phyloP scores from a whole-genome alignment of 2,329 filamentous ascomycete species.

The Diaporthe sp. region DNA sequence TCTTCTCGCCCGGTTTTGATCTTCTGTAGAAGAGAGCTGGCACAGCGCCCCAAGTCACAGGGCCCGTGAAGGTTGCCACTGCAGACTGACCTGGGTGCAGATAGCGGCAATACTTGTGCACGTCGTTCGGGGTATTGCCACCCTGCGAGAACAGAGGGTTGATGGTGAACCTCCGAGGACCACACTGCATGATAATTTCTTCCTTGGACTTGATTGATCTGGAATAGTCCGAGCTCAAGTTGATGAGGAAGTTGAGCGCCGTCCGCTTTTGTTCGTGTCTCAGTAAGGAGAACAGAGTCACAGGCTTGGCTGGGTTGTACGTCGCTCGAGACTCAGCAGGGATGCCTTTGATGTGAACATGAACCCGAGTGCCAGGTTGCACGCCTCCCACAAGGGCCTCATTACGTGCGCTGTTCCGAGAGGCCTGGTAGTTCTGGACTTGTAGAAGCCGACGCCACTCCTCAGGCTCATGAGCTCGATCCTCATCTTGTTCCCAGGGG shows the following conservation, averaged over 20 bases:
- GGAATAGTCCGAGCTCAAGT: constrained; percentile 81
- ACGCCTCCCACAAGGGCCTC: constrained; percentile 93
- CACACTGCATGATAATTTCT: constrained; percentile 91
- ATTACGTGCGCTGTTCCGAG: constrained; percentile 79
- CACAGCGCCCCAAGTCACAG: constrained; percentile 92
- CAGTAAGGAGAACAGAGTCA: constrained; percentile 87
- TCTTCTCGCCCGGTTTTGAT: constrained; percentile 56
- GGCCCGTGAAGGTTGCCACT: constrained; percentile 90
- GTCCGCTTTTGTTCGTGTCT: constrained; percentile 96
- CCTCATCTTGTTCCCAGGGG: constrained; percentile 89
- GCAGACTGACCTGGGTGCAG: constrained; percentile 91
- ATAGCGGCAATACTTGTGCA: constrained; percentile 96
- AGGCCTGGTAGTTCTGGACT: constrained; percentile 89
- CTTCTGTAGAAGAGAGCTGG: constrained; percentile 90
- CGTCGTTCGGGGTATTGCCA: constrained; percentile 94
- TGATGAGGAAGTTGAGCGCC: constrained; percentile 89
- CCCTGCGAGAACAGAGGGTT: constrained; percentile 91
- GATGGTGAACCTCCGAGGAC: constrained; percentile 86
- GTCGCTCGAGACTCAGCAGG: constrained; percentile 57
- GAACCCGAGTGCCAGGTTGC: constrained; percentile 83
- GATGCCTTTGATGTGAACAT: constrained; percentile 76
- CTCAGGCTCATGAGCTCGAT: constrained; percentile 86
- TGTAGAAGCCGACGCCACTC: constrained; percentile 90
- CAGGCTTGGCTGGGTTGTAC: constrained; percentile 68
- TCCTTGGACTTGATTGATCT: constrained; percentile 90